Conservation (phyloP, 2,329 filamentous ascomycete species). For the Penicillium occitanis region DNA sequence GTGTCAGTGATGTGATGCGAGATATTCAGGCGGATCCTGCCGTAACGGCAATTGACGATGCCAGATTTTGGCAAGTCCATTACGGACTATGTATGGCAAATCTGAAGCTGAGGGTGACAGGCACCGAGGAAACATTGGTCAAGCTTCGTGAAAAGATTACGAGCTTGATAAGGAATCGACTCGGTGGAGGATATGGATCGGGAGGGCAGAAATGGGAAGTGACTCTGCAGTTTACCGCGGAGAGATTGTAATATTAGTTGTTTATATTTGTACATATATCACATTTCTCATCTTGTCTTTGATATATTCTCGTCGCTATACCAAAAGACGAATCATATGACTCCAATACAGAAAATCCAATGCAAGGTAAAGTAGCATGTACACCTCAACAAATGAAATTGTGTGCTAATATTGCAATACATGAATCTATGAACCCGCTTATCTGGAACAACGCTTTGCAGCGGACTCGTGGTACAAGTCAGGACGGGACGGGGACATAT, state of each 20-base stretch:
- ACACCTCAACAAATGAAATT: conserved; percentile 14
- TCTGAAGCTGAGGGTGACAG: conserved; percentile 72
- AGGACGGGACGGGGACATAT: background rate
- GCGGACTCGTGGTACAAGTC: conserved; percentile 7
- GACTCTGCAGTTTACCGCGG: conserved; percentile 71
- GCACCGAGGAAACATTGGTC: conserved; percentile 69
- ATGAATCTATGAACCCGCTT: conserved; percentile 12
- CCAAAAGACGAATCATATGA: background rate
- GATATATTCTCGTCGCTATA: background rate
- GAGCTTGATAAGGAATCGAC: conserved; percentile 75
- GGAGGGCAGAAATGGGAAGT: conserved; percentile 88
- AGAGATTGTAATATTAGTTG: conserved; percentile 29
- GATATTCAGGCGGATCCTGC: conserved; percentile 80
- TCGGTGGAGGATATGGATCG: conserved; percentile 84
- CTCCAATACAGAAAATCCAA: background rate
- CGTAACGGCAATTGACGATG: conserved; percentile 78
- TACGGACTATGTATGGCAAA: conserved; percentile 97
- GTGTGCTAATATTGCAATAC: conserved; percentile 16
- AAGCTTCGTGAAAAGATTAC: conserved; percentile 74
- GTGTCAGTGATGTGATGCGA: conserved; percentile 71
- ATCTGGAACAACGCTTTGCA: conserved; percentile 7
- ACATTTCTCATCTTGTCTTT: background rate
- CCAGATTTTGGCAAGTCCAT: conserved; percentile 97
- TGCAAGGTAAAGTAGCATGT: background rate
- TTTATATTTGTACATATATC: conserved; percentile 8